These are phyloP conservation scores for Albatrellus ellisii DNA, from an alignment of 768 basidiomycete species.

Conservation along the genomic window DNA sequence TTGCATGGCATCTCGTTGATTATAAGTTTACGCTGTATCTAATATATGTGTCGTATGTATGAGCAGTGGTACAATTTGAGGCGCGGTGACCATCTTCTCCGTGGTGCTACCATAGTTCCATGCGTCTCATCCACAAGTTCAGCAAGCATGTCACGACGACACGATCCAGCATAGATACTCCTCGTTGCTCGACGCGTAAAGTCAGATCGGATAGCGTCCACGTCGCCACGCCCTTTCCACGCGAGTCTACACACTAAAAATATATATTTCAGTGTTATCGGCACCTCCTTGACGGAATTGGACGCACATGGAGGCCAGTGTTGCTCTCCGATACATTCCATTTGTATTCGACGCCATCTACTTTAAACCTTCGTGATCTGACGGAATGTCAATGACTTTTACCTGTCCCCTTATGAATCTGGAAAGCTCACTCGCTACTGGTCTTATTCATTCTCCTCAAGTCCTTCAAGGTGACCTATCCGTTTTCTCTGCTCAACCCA, in stretches of 20 bases:
- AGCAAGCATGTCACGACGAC: slow-evolving; percentile 40
- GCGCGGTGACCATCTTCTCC: slow-evolving; percentile 37
- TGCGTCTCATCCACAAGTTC: slow-evolving; percentile 34
- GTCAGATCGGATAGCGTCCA: slow-evolving; percentile 29
- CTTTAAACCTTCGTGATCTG: slow-evolving; percentile 45
- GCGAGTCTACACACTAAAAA: slow-evolving; percentile 35
- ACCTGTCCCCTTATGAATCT: background rate
- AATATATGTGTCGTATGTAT: background rate
- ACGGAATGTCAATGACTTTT: background rate
- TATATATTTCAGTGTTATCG: background rate
- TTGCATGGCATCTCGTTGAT: background rate
- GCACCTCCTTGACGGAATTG: background rate
- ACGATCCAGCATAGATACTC: slow-evolving; percentile 30
- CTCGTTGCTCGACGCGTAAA: slow-evolving; percentile 29
- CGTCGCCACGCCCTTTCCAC: slow-evolving; percentile 31
- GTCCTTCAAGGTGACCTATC: slow-evolving; percentile 30
- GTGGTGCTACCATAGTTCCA: slow-evolving; percentile 27
- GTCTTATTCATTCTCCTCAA: slow-evolving; percentile 35
- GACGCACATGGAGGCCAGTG: slow-evolving; percentile 32
- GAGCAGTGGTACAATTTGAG: slow-evolving; percentile 74
- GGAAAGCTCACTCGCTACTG: slow-evolving; percentile 32
- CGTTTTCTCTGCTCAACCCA: too few relatives aligned
- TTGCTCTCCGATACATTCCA: slow-evolving; percentile 38
- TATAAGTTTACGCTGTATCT: slow-evolving; percentile 4
- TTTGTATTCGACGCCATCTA: slow-evolving; percentile 35